Percentiles rank a stretch among this genome's conserved stretches.
phyloP scores from a whole-genome alignment of 352 stramenopile species.

The Globisporangium sylvaticum region DNA sequence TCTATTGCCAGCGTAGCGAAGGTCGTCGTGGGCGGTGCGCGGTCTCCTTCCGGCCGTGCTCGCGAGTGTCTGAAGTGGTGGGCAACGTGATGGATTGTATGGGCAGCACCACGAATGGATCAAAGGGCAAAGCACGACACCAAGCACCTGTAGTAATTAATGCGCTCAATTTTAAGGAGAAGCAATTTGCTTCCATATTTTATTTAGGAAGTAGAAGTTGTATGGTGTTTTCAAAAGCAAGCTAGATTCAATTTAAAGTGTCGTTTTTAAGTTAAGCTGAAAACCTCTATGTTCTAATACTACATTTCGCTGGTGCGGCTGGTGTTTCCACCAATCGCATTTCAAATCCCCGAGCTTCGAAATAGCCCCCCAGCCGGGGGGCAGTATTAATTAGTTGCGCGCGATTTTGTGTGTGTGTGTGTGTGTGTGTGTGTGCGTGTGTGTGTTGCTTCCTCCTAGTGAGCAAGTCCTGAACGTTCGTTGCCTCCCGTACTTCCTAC shows the following conservation, averaged over 20 bases:
- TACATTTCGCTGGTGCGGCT: neutral
- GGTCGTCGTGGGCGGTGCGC: neutral
- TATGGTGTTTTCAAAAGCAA: neutral
- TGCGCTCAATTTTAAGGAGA: neutral
- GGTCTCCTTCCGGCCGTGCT: neutral
- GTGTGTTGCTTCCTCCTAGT: constrained; percentile 16
- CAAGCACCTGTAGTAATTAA: neutral
- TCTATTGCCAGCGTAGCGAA: constrained; percentile 1
- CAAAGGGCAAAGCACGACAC: neutral
- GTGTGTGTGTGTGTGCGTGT: neutral
- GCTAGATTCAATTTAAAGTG: neutral
- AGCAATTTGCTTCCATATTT: neutral
- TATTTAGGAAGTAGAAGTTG: neutral
- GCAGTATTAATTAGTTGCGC: constrained; percentile 12
- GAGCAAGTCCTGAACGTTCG: constrained; percentile 14
- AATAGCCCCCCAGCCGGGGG: neutral
- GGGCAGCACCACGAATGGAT: constrained; percentile 4
- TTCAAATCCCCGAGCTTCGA: neutral
- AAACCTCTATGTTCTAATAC: neutral
- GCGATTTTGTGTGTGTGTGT: constrained; percentile 1
- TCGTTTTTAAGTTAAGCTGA: neutral
- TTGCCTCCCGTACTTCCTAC: constrained; percentile 17
- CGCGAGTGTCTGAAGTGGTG: neutral
- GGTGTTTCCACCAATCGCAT: constrained; percentile 2
- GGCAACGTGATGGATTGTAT: constrained; percentile 1